These are phyloP conservation scores for Monosporascus sp. DNA, from an alignment of 2,329 filamentous ascomycete genomes.

Conservation along the genomic window DNA sequence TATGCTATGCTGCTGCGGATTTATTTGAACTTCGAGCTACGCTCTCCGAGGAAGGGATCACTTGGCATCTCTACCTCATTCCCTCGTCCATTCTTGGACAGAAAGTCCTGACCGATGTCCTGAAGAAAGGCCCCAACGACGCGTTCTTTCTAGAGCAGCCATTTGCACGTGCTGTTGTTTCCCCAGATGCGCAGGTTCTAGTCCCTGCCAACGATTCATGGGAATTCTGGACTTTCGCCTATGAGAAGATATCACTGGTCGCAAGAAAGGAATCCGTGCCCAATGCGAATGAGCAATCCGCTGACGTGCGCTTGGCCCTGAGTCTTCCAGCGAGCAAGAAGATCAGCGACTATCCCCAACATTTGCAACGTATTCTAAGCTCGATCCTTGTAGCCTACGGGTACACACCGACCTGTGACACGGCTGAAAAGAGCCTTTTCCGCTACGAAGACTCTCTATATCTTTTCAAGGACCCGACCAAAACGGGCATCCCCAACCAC, in stretches of 20 bases:
- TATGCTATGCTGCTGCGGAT: conserved; percentile 16
- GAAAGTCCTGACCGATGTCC: neutral
- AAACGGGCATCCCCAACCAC: conserved; percentile 9
- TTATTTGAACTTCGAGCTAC: conserved; percentile 16
- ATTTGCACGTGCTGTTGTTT: conserved; percentile 9
- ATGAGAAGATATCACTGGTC: neutral
- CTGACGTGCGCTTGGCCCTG: neutral
- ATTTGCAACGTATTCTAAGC: neutral
- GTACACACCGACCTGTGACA: conserved; percentile 22
- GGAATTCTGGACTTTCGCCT: conserved; percentile 10
- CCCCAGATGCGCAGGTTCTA: neutral
- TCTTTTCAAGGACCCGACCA: conserved; percentile 26
- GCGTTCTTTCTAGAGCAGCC: conserved; percentile 7
- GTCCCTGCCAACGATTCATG: conserved; percentile 5
- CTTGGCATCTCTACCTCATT: conserved; percentile 21
- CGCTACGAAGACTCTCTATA: conserved; percentile 7
- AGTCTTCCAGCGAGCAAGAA: neutral
- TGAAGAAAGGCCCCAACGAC: neutral
- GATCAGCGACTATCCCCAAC: conserved; percentile 1
- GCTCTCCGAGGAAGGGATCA: conserved; percentile 12
- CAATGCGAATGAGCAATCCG: neutral
- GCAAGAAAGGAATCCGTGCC: neutral
- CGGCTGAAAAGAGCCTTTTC: conserved; percentile 22
- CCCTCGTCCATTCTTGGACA: conserved; percentile 5
- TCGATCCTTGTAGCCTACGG: conserved; percentile 12